Percentiles rank a stretch among this genome's conserved stretches.
phyloP scores from a whole-genome alignment of 352 stramenopile species.

The Phytopythium chamaehyphon region DNA sequence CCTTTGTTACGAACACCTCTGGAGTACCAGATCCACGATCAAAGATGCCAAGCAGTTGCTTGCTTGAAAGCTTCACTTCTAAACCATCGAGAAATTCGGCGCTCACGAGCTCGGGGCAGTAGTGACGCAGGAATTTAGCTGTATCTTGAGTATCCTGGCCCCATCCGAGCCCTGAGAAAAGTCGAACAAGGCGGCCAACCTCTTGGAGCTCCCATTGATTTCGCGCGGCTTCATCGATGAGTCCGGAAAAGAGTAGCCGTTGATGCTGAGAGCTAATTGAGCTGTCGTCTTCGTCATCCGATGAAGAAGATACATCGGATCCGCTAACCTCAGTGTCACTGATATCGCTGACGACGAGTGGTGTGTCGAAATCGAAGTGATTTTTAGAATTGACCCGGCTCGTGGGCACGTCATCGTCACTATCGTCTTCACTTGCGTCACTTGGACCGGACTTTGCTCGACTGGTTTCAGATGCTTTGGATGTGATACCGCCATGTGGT shows the following conservation, averaged over 20 bases:
- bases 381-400: too few relatives aligned
- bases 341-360: neutral
- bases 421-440: too few relatives aligned
- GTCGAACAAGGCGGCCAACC: slow-evolving; percentile 68
- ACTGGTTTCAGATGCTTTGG: too few relatives aligned
- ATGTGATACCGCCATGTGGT: too few relatives aligned
- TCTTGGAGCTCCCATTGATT: slow-evolving; percentile 77
- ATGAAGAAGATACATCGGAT: slow-evolving; percentile 9
- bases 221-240: slow-evolving; percentile 74
- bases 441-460: too few relatives aligned
- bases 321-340: neutral
- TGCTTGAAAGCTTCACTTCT: slow-evolving; percentile 39
- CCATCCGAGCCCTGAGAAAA: slow-evolving; percentile 69
- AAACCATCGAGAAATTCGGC: slow-evolving; percentile 85
- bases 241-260: slow-evolving; percentile 49
- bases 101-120: slow-evolving; percentile 77
- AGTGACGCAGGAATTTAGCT: slow-evolving; percentile 46
- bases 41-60: slow-evolving; percentile 70
- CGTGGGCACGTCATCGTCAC: too few relatives aligned
- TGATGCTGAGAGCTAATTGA: slow-evolving; percentile 2
- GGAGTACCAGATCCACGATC: slow-evolving; percentile 54
- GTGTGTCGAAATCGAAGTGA: too few relatives aligned
- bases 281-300: neutral
- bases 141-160: slow-evolving; percentile 48
- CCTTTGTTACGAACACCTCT: slow-evolving; percentile 67